A percentile compares a stretch with the other conserved stretches of the same genome.
Conservation (phyloP, 257 asterid genomes). For the Cordia subcordata region DNA sequence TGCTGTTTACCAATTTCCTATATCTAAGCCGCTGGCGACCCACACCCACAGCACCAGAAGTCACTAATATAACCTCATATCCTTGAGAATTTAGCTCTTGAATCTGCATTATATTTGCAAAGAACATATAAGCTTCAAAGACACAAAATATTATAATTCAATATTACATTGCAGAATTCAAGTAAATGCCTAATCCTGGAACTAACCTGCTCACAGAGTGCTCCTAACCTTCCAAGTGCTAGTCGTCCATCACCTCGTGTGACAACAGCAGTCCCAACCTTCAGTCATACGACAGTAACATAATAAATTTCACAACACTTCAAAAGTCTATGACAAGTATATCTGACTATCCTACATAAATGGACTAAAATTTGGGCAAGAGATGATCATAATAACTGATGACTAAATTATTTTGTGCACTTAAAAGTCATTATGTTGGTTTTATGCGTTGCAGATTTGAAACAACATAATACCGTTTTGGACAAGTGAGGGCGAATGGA, state of each 20-base stretch:
- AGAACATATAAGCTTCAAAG: slow-evolving; percentile 16
- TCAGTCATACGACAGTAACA: neutral
- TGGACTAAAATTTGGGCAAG: too few relatives aligned
- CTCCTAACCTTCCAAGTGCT: slow-evolving; percentile 95
- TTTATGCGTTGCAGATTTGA: too few relatives aligned
- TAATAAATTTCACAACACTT: neutral
- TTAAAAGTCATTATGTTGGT: too few relatives aligned
- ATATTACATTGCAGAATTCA: neutral
- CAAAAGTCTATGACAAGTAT: neutral
- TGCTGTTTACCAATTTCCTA: slow-evolving; percentile 47
- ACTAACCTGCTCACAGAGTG: slow-evolving; percentile 94
- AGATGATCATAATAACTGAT: too few relatives aligned
- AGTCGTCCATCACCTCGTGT: slow-evolving; percentile 70
- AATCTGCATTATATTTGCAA: slow-evolving; percentile 16
- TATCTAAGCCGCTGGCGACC: slow-evolving; percentile 12
- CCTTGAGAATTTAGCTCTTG: slow-evolving; percentile 15
- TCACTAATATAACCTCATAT: slow-evolving; percentile 11
- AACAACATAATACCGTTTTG: too few relatives aligned
- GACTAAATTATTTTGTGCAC: too few relatives aligned
- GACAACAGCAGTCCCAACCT: slow-evolving; percentile 93
- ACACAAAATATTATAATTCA: neutral
- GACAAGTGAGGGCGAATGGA: too few relatives aligned
- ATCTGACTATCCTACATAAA: neutral
- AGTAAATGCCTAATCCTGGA: slow-evolving; percentile 1
- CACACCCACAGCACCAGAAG: slow-evolving; percentile 14